Evolutionary conservation across 306 rosid species (phyloP).

Genomic region (Corylus heterophylla): DNA sequence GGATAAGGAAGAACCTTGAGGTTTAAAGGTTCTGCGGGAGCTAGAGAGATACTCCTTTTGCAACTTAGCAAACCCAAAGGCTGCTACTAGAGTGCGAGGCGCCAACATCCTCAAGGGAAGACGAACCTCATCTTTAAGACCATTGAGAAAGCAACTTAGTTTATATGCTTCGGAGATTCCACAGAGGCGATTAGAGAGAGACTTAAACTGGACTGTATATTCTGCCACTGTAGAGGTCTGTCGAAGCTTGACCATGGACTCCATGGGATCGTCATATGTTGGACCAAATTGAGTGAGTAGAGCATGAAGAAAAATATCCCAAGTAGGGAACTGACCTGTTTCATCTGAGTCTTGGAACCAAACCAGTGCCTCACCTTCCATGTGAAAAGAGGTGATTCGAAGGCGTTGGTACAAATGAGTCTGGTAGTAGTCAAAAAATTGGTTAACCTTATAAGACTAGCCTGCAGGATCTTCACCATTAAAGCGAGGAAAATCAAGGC

Average conservation of each 20-base stretch:
- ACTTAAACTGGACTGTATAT: neutral
- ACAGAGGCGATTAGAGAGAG: neutral
- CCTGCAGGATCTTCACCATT: neutral
- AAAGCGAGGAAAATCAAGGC: neutral
- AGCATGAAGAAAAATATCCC: neutral
- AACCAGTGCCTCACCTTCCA: neutral
- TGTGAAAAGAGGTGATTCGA: neutral
- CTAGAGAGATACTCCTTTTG: neutral
- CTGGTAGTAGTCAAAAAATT: neutral
- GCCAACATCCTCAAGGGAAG: neutral
- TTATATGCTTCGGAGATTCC: neutral
- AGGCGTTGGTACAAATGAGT: no score
- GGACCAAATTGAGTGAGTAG: neutral
- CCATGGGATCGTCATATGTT: neutral
- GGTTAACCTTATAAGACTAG: neutral
- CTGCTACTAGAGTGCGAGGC: neutral
- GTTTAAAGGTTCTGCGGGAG: no score
- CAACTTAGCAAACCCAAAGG: neutral
- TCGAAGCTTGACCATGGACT: neutral
- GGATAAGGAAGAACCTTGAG: no score
- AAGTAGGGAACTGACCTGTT: neutral
- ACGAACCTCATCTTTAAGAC: neutral
- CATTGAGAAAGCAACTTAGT: neutral
- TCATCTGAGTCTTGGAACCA: no score
- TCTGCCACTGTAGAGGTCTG: neutral